Conservation (phyloP, 2,329 filamentous ascomycete genomes). For the Stachybotrys chlorohalonatus region DNA sequence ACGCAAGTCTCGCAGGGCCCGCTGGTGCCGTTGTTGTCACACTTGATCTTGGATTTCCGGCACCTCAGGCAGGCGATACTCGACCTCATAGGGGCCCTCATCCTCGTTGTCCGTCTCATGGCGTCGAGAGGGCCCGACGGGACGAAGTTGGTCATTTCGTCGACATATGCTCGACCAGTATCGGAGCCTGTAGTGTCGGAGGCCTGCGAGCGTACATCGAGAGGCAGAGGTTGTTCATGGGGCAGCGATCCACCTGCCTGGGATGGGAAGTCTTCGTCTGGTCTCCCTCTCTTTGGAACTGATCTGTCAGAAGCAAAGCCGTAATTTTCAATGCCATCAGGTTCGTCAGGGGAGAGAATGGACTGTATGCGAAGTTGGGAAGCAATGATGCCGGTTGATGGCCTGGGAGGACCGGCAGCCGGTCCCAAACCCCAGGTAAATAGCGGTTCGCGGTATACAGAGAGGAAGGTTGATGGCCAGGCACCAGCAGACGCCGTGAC, state of each 20-base stretch:
- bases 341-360: constrained; percentile 37
- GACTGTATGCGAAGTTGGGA: constrained; percentile 42
- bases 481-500: too few relatives aligned
- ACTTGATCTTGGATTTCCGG: constrained; percentile 77
- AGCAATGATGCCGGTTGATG: constrained; percentile 39
- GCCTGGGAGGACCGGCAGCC: constrained; percentile 12
- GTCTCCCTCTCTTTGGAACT: constrained; percentile 9
- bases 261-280: constrained; percentile 7
- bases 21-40: constrained; percentile 66
- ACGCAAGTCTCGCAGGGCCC: constrained; percentile 68
- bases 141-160: constrained; percentile 3
- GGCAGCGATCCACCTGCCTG: constrained; percentile 4
- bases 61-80: constrained; percentile 72
- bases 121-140: constrained; percentile 4
- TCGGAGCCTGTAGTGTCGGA: constrained; percentile 6
- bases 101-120: constrained; percentile 5
- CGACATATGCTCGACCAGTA: constrained; percentile 4
- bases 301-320: constrained; percentile 8
- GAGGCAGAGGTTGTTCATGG: constrained; percentile 2
- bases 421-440: not conserved
- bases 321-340: constrained; percentile 27
- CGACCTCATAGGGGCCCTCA: constrained; percentile 54
- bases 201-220: constrained; percentile 2
- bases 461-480: not conserved
- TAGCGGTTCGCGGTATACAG: not conserved